Evolutionary conservation across 2,329 filamentous ascomycete genomes (phyloP), one percentile per base, ranked within the genome.

Genomic region (Venturia effusa): DNA sequence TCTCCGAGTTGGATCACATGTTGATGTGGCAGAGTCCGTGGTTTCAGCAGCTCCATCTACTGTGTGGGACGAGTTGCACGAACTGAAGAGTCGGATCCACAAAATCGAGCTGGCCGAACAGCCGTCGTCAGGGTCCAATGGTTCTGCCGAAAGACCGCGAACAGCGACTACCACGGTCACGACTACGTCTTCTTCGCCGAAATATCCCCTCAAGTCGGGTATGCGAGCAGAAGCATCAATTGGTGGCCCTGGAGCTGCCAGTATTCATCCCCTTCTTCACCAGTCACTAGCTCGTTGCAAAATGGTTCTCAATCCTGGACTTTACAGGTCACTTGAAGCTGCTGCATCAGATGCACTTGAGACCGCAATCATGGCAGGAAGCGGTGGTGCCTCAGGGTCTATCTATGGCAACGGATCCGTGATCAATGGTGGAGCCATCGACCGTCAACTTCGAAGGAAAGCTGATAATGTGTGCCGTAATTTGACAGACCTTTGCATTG

Each of bases 1-100:
- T 17, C 64, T 68, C 1, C 45, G 59, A 34, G 19, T 24, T 13
- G 39, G 24, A 1, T 40, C 55, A 24, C 22, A 59, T 24, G 48
- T 37, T 24, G 51, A 65, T 34, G n/a, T 32, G 59, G 66, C 91
- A 0, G 91, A 94, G 70, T 97, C 94, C 0, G 93, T 89, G 0
- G 82, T 89, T 40, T 97, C 94, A 0, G 94, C 90, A 0, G 91
- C 90, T 1, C 90, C 92, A 15, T 95, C 92, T 1, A 97, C 92
- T 0, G 90, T 99, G 2, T 99, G 94, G 94, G 94, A 97, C 72
- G 94, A 99, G 75, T 78, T 99, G 34, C 94, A 97, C 69, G 94
- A 97, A 68, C 78, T 99, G 59, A 97, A 97, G 74, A 94, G 90
- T 48, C 86, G 94, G 37, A 96, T 99, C 69, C 87, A 90, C 69